Percentiles rank a stretch among this genome's conserved stretches.
Evolutionary conservation across 148 eudicot genomes (phyloP).

Genomic region (Euryodendron excelsum): DNA sequence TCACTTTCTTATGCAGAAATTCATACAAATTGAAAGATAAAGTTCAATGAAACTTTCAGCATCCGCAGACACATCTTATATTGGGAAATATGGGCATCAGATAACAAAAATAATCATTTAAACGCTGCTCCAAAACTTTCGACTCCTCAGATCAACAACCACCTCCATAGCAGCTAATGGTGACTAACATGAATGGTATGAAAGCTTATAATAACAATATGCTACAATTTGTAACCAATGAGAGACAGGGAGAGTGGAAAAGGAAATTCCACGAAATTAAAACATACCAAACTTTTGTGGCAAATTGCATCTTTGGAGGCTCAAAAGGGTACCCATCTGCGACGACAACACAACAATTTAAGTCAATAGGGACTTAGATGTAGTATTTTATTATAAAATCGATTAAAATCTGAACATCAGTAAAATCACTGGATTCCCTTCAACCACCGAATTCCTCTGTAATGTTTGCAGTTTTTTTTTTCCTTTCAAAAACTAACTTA

Average conservation of each 20-base stretch:
- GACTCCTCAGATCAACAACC: too few species aligned
- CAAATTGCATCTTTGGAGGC: conserved; percentile 82
- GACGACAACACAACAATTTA: conserved; percentile 20
- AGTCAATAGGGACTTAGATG: neutral
- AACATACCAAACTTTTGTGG: conserved; percentile 87
- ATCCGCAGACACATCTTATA: neutral
- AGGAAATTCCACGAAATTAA: neutral
- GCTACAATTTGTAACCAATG: neutral
- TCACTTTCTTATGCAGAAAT: neutral
- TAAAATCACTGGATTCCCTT: too few species aligned
- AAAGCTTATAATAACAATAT: neutral
- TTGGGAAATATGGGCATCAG: neutral
- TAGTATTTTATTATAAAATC: too few species aligned
- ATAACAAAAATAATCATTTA: neutral
- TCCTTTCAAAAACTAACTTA: too few species aligned
- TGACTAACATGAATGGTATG: neutral
- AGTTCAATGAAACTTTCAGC: neutral
- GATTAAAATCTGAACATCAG: too few species aligned
- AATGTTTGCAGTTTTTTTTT: too few species aligned
- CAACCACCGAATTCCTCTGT: too few species aligned
- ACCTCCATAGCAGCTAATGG: neutral
- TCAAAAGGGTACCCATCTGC: conserved; percentile 96
- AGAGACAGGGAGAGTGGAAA: too few species aligned
- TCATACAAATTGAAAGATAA: neutral
- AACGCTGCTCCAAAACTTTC: neutral